A percentile compares a stretch with the other conserved stretches of the same genome.
Evolutionary conservation across 2,329 filamentous ascomycete species (phyloP).

Genomic region (Xylaria sp.): DNA sequence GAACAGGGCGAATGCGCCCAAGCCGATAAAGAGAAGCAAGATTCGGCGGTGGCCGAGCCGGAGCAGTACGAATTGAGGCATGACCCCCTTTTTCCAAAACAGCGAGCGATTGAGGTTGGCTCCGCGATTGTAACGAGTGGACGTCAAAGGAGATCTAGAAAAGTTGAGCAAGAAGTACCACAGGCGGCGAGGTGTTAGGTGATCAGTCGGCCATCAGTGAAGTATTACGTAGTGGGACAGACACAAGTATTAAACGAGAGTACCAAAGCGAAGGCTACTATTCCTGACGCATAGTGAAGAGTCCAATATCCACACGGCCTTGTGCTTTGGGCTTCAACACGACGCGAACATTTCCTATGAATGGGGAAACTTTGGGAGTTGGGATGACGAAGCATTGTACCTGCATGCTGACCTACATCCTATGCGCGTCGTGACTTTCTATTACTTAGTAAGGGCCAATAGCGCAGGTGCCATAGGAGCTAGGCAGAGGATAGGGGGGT

Average conservation of each 20-base stretch:
- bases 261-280: slow-evolving; percentile 5
- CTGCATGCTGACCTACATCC: neutral
- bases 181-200: neutral
- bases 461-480: neutral
- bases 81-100: slow-evolving; percentile 36
- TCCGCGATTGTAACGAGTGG: neutral
- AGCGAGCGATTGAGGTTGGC: too few relatives aligned
- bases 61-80: slow-evolving; percentile 57
- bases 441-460: too few relatives aligned
- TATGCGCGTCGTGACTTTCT: neutral
- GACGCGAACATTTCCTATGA: slow-evolving; percentile 5
- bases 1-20: slow-evolving; percentile 60
- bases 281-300: slow-evolving; percentile 8
- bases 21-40: slow-evolving; percentile 55
- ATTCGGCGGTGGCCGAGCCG: slow-evolving; percentile 59
- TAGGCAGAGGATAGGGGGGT: neutral
- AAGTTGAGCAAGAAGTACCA: neutral
- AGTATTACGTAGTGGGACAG: neutral
- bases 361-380: neutral
- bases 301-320: neutral
- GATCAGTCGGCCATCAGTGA: slow-evolving; percentile 2
- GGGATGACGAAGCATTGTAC: slow-evolving; percentile 8
- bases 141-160: neutral
- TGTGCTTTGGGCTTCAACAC: neutral
- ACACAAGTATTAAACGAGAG: slow-evolving; percentile 12